Evolutionary conservation across 257 asterid species (phyloP).

Genomic region (Solanum megistacrolobum): DNA sequence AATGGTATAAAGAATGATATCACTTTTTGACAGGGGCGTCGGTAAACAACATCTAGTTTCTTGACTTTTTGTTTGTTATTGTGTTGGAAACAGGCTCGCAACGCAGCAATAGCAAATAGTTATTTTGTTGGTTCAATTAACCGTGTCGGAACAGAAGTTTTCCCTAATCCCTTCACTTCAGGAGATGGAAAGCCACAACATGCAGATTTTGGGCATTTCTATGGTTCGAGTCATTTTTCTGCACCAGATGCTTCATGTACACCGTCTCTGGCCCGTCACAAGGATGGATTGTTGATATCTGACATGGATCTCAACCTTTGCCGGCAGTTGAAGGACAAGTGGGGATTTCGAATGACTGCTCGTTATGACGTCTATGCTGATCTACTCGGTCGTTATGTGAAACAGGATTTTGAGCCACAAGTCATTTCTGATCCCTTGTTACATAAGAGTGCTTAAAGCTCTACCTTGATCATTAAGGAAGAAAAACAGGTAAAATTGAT

Average conservation of each 20-base stretch:
- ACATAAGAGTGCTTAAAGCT: slow-evolving; percentile 24
- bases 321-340: slow-evolving; percentile 83
- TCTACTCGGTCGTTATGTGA: slow-evolving; percentile 50
- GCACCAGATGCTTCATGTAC: slow-evolving; percentile 94
- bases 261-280: slow-evolving; percentile 69
- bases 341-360: slow-evolving; percentile 97
- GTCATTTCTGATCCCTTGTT: slow-evolving; percentile 67
- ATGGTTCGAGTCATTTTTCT: slow-evolving; percentile 85
- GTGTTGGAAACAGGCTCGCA: slow-evolving; percentile 60
- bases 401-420: slow-evolving; percentile 85
- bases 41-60: background rate
- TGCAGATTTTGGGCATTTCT: slow-evolving; percentile 83
- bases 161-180: slow-evolving; percentile 86
- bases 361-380: slow-evolving; percentile 69
- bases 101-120: slow-evolving; percentile 91
- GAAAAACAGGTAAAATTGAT: background rate
- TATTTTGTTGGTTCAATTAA: slow-evolving; percentile 80
- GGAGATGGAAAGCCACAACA: slow-evolving; percentile 94
- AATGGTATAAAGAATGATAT: background rate
- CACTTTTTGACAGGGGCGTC: background rate
- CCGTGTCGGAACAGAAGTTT: slow-evolving; percentile 84
- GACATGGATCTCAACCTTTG: slow-evolving; percentile 89
- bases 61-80: slow-evolving; percentile 1
- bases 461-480: background rate
- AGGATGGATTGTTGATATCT: slow-evolving; percentile 65